Evolutionary conservation across 2,329 filamentous ascomycete genomes (phyloP), one percentile per base, ranked within the genome.

Genomic region (Phyllosticta citriasiana): DNA sequence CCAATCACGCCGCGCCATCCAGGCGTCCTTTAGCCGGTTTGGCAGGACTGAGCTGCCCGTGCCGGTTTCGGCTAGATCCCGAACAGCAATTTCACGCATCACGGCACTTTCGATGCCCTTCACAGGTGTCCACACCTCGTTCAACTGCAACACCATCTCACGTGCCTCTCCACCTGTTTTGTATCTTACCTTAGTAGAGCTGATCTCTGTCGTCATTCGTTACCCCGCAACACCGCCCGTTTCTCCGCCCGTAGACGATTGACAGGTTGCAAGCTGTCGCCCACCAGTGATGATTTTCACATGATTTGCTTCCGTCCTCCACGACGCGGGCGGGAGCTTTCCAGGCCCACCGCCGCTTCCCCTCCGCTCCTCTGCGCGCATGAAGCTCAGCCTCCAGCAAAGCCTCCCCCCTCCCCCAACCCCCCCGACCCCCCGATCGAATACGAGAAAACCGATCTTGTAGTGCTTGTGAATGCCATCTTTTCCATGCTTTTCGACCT

Each of bases 341-440:
- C 33, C 10, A 40, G 33, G 33, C 35, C 55, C 27, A 26, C 27
- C 55, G 22, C 55, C 40, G 35, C 55, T 22, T 26, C 55, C 55
- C 8, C 47, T 51, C 40, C 24, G 10, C 35, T 26, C 33, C 24
- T 7, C 35, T 40, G 55, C 22, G 33, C 27, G 57, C 53, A 26
- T 59, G 50, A 54, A 53, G 50, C 55, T 56, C 55, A 51, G 58
- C 27, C 24, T 54, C 33, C 30, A 24, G 27, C 52, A 55, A 55
- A 55, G 12, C 30, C 25, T 22, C 19, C 19, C 19, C 19, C 19
- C 19, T 2, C 19, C 19, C 19, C 19, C 19, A 22, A 22, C 19
- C 19, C 19, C 19, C 19, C 19, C 1, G 2, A 1, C 19, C 1
- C 55, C 25, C 50, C 53, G 51, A 35, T 47, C 30, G 52, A 40